phyloP scores from a whole-genome alignment of 2,329 filamentous ascomycete species.

The Drechslerella coelobrocha region DNA sequence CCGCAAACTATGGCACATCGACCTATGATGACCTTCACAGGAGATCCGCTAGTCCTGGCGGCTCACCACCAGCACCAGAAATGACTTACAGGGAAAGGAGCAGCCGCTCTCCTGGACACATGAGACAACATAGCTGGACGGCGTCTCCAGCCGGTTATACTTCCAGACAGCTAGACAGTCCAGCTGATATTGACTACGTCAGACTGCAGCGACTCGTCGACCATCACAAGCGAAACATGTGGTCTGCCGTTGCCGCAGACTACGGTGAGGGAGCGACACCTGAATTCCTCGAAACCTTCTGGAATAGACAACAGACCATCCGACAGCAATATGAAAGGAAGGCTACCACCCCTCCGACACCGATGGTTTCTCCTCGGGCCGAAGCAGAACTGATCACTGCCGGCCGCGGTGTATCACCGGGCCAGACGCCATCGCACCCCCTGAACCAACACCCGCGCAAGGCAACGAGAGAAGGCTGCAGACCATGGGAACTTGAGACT shows the following conservation, averaged over 20 bases:
- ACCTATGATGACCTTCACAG: conserved; percentile 60
- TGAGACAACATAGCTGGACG: conserved; percentile 58
- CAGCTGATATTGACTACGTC: conserved; percentile 65
- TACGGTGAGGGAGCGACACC: conserved; percentile 72
- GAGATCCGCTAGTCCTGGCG: conserved; percentile 51
- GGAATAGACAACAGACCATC: conserved; percentile 62
- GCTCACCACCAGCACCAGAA: conserved; percentile 61
- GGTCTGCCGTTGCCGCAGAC: conserved; percentile 73
- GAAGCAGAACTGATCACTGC: conserved; percentile 52
- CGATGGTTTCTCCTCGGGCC: conserved; percentile 53
- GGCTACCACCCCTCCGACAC: conserved; percentile 52
- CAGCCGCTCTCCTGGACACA: conserved; percentile 59
- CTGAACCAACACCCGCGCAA: conserved; percentile 52
- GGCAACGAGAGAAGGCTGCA: conserved; percentile 47
- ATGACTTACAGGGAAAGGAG: conserved; percentile 59
- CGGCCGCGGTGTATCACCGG: conserved; percentile 45
- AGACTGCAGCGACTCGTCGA: conserved; percentile 75
- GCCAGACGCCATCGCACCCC: conserved; percentile 42
- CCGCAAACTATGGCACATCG: conserved; percentile 62
- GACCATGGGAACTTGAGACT: conserved; percentile 45
- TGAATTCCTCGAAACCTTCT: conserved; percentile 73
- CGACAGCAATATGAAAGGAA: conserved; percentile 38
- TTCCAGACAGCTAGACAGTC: conserved; percentile 52
- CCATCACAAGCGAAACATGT: conserved; percentile 73
- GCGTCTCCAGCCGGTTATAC: conserved; percentile 51